Evolutionary conservation across 2,329 filamentous ascomycete genomes (phyloP).

Genomic region (Colletotrichum higginsianum): DNA sequence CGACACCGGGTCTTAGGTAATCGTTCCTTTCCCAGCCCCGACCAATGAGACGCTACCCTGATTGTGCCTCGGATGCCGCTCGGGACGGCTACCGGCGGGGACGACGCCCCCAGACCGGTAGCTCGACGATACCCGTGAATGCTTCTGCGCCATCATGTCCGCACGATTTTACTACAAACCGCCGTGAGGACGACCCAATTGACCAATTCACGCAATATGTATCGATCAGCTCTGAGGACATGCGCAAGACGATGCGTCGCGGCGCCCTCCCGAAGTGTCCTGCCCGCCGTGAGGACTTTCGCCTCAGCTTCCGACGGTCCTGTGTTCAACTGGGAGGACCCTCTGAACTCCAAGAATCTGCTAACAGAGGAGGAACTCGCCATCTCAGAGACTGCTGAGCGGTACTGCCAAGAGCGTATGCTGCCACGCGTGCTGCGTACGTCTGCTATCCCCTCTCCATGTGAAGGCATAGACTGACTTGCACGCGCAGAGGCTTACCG

Average conservation of each 20-base stretch:
- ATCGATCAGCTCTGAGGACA: constrained; percentile 30
- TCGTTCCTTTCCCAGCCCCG: not conserved
- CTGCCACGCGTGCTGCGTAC: constrained; percentile 88
- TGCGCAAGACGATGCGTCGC: constrained; percentile 36
- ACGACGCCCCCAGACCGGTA: constrained; percentile 10
- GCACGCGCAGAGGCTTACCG: constrained; percentile 79
- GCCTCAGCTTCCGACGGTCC: constrained; percentile 53
- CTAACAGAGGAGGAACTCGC: constrained; percentile 92
- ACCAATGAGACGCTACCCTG: constrained; percentile 23
- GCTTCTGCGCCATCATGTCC: constrained; percentile 12
- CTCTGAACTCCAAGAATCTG: constrained; percentile 80
- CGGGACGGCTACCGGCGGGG: constrained; percentile 40
- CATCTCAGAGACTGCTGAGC: constrained; percentile 90
- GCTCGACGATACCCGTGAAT: constrained; percentile 5
- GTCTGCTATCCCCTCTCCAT: constrained; percentile 47
- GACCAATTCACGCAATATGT: constrained; percentile 19
- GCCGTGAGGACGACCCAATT: constrained; percentile 21
- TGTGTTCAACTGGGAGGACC: constrained; percentile 92
- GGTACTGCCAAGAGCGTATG: constrained; percentile 93
- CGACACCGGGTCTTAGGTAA: constrained; percentile 38
- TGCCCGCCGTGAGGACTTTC: constrained; percentile 50
- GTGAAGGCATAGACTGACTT: constrained; percentile 12
- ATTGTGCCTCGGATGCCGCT: constrained; percentile 37
- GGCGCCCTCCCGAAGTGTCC: constrained; percentile 25
- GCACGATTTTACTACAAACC: constrained; percentile 5